Evolutionary conservation across 805 yeast genomes (phyloP).

Genomic region (Saturnispora ahearnii): DNA sequence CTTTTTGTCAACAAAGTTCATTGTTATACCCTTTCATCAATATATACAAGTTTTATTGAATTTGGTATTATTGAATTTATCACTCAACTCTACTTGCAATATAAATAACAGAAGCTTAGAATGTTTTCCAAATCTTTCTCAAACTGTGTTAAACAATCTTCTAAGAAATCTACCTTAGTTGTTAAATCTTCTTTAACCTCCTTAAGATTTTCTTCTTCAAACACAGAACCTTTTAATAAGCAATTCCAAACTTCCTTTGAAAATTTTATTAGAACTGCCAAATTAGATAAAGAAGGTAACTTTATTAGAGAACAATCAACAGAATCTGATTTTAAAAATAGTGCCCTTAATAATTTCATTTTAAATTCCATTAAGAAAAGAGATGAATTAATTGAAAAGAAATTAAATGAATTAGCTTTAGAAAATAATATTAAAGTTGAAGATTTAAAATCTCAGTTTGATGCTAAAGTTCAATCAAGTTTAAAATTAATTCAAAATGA

Average conservation of each 20-base stretch:
- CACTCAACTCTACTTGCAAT: too few relatives aligned
- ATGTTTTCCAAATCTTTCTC: constrained; percentile 10
- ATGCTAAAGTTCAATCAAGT: constrained; percentile 17
- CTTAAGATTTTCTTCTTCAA: not conserved
- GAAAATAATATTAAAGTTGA: constrained; percentile 15
- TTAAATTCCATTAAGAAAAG: constrained; percentile 15
- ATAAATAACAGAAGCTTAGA: not conserved
- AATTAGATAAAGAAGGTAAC: constrained; percentile 20
- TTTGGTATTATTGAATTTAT: not conserved
- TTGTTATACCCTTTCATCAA: not conserved
- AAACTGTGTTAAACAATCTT: constrained; percentile 1
- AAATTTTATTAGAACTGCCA: constrained; percentile 10
- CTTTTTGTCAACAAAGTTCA: not conserved
- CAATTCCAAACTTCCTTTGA: constrained; percentile 11
- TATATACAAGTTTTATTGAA: too few relatives aligned
- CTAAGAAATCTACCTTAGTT: not conserved
- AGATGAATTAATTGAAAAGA: constrained; percentile 19
- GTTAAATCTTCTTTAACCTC: not conserved
- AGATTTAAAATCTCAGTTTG: constrained; percentile 17
- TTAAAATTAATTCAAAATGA: constrained; percentile 3
- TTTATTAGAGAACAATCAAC: constrained; percentile 17
- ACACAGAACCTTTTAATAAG: constrained; percentile 4
- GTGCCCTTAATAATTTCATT: constrained; percentile 17
- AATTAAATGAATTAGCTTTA: constrained; percentile 19
- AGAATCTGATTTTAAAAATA: constrained; percentile 17